Evolutionary conservation across 1,139 yeast genomes (phyloP).

Genomic region (Blastobotrys raffinosifermentans): DNA sequence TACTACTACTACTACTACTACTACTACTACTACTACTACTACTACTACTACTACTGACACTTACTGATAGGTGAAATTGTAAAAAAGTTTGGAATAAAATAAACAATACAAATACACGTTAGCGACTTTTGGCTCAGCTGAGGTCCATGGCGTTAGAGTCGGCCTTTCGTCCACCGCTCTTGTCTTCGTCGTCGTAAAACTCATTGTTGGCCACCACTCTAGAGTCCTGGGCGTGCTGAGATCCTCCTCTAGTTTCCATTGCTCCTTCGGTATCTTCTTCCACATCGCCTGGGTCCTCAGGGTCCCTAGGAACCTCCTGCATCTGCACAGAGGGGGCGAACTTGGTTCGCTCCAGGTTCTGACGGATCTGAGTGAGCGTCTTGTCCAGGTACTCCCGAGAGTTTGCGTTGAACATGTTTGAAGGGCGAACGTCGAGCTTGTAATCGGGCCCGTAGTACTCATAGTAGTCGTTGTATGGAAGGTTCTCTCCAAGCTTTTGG

Average conservation of each 20-base stretch:
- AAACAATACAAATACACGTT: background rate
- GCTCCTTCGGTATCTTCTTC: conserved; percentile 73
- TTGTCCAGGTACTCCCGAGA: conserved; percentile 88
- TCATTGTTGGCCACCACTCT: conserved; percentile 39
- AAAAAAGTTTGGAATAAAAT: background rate
- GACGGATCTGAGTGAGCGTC: conserved; percentile 68
- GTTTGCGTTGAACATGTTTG: conserved; percentile 95
- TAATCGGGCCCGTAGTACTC: conserved; percentile 98
- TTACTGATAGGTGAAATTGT: no score
- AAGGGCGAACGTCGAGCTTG: conserved; percentile 74
- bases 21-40: no score
- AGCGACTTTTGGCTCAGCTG: no score
- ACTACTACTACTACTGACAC: no score
- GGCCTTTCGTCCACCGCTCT: conserved; percentile 27
- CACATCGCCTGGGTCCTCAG: conserved; percentile 60
- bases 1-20: no score
- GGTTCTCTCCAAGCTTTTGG: conserved; percentile 68
- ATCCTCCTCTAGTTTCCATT: conserved; percentile 87
- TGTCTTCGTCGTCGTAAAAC: conserved; percentile 35
- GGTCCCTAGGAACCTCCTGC: conserved; percentile 82
- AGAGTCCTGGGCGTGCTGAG: conserved; percentile 76
- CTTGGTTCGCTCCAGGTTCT: conserved; percentile 79
- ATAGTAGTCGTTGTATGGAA: conserved; percentile 93
- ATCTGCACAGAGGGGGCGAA: conserved; percentile 96
- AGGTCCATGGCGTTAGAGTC: conserved; percentile 22